Base-by-base conservation (phyloP, 2,329 filamentous ascomycete species). In the Thelonectria olida region DNA sequence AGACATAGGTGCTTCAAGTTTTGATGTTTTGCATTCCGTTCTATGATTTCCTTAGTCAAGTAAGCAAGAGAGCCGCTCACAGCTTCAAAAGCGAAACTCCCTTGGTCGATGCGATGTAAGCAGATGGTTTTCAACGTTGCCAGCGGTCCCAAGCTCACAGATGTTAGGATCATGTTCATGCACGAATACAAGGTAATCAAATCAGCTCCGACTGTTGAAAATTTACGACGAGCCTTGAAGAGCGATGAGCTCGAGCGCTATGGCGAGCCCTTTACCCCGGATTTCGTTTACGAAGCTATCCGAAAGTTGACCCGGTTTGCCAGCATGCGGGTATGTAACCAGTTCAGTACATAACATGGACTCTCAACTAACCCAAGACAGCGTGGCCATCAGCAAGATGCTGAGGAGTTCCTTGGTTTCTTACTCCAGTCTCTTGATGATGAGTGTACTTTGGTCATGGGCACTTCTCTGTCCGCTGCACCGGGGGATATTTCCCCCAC, bases 71-170 rank as follows among this genome's bases (percentile, higher is more conserved):
- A 71, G 92, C 92, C 54, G 88, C 88, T 27, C 89, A 97, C 79
- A 97, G 91, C 74, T 97, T 99, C 83, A 97, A 97, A 79, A 96
- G 92, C 76, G 91, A 97, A 71, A 97, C 94, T 17, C 96, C 96
- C 65, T 81, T 99, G 68, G 86, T 99, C 68, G 96, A 99, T 81
- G 92, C 95, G 20, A 93, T 98, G 92, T 93, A 79, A 84, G 90
- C 84, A 25, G 12, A 28, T 17, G 7, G n/a, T n/a, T n/a, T n/a
- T 27, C 19, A 4, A 15, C n/a, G 12, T 34, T 15, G 10, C 31
- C 31, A 34, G 31, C 2, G 7, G 4, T 34, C n/a, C 7, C 13
- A 25, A 27, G 25, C 61, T 67, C 50, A 68, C 47, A 31, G 12
- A 7, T 13, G 22, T 1, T 62, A 94, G 91, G 90, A 96, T 98